Percentiles rank a stretch among this genome's conserved stretches.
These are phyloP conservation scores for Hanseniaspora pseudoguilliermondii DNA, from an alignment of 805 yeast species.

Conservation along the genomic window DNA sequence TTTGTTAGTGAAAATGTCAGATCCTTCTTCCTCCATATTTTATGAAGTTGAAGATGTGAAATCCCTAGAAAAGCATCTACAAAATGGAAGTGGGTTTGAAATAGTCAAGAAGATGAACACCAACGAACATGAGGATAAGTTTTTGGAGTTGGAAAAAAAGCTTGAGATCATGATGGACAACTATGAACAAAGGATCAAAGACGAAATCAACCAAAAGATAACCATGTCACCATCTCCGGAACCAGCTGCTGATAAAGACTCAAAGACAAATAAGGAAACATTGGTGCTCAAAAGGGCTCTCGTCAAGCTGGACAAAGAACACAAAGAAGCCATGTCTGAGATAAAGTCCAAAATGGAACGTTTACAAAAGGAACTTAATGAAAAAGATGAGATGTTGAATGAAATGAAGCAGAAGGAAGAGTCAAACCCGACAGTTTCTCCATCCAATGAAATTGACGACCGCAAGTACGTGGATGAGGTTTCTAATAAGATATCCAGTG, in stretches of 20 bases:
- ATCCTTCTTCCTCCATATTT: neutral
- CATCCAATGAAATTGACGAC: neutral
- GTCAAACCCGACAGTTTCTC: neutral
- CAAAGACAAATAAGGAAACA: slow-evolving; percentile 24
- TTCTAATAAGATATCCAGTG: slow-evolving; percentile 57
- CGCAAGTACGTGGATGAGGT: slow-evolving; percentile 63
- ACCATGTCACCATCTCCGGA: neutral
- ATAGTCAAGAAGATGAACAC: neutral
- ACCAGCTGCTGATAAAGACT: neutral
- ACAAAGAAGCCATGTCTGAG: neutral
- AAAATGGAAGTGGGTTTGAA: neutral
- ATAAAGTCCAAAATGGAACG: neutral
- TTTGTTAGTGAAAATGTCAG: neutral
- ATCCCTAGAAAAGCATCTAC: neutral
- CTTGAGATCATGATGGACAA: slow-evolving; percentile 1
- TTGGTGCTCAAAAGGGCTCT: slow-evolving; percentile 45
- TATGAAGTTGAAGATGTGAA: neutral
- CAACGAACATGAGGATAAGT: neutral
- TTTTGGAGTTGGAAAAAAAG: neutral
- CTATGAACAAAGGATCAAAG: neutral
- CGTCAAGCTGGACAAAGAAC: neutral
- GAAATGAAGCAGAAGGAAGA: neutral
- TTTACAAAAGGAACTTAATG: neutral
- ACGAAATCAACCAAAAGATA: neutral
- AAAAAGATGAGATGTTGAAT: neutral